Percentiles rank a stretch among this genome's conserved stretches.
Evolutionary conservation across 108 stramenopile species (phyloP).

Genomic region (Fragilaria radians): DNA sequence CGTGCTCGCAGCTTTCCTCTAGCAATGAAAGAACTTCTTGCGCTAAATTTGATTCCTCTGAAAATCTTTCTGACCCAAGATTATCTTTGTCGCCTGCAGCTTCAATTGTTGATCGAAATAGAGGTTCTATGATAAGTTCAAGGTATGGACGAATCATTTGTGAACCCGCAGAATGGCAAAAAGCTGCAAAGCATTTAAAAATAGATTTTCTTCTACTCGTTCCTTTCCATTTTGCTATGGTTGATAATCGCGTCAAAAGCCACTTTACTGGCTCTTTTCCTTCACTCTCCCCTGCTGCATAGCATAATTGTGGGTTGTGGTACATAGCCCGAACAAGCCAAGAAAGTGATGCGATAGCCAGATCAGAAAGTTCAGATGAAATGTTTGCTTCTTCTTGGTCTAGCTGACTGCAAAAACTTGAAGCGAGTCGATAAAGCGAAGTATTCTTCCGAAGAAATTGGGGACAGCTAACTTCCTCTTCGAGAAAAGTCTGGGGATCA

Average conservation of each 20-base stretch:
- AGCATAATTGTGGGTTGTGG: slow-evolving; percentile 52
- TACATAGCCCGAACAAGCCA: slow-evolving; percentile 57
- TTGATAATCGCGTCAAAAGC: slow-evolving; percentile 66
- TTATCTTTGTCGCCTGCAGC: slow-evolving; percentile 30
- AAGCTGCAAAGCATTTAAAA: slow-evolving; percentile 81
- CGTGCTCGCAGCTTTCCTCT: slow-evolving; percentile 56
- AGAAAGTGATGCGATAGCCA: slow-evolving; percentile 57
- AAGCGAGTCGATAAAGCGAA: slow-evolving; percentile 49
- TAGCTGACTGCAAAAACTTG: slow-evolving; percentile 62
- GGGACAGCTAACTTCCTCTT: slow-evolving; percentile 11
- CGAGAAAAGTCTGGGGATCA: slow-evolving; percentile 16
- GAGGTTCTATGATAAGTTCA: slow-evolving; percentile 72
- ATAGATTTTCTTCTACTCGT: slow-evolving; percentile 56
- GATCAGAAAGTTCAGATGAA: slow-evolving; percentile 38
- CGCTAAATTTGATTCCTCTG: slow-evolving; percentile 39
- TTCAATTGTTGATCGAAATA: slow-evolving; percentile 69
- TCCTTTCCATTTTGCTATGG: slow-evolving; percentile 75
- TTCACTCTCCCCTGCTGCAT: slow-evolving; percentile 11
- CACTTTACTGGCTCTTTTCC: slow-evolving; percentile 52
- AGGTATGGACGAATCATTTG: slow-evolving; percentile 45
- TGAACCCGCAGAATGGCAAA: slow-evolving; percentile 35
- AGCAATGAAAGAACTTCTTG: slow-evolving; percentile 64
- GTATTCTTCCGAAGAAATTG: slow-evolving; percentile 38
- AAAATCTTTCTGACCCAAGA: neutral
- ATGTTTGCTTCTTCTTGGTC: slow-evolving; percentile 55